Evolutionary conservation across 2,329 filamentous ascomycete genomes (phyloP).

Genomic region (Trichoderma guizhouense): DNA sequence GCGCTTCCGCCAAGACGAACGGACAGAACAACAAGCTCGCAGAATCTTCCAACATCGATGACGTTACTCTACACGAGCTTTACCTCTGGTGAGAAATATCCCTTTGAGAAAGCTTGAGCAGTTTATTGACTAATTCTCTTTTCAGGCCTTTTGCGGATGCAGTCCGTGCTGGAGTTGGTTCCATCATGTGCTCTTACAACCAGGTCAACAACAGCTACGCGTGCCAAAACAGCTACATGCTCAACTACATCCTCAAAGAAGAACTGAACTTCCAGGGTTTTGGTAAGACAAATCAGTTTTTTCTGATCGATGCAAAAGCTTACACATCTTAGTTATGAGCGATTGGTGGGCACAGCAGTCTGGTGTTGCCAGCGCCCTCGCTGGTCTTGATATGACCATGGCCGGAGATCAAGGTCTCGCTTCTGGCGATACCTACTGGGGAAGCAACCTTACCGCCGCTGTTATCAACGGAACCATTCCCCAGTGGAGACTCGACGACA

Average conservation of each 20-base stretch:
- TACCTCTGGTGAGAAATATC: neutral
- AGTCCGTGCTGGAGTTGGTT: constrained; percentile 52
- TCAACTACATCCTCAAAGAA: constrained; percentile 64
- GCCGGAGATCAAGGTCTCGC: constrained; percentile 40
- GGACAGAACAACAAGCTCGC: neutral
- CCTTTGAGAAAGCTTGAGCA: neutral
- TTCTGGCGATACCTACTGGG: constrained; percentile 43
- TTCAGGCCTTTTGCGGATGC: constrained; percentile 57
- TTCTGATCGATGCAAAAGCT: neutral
- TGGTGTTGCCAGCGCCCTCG: constrained; percentile 51
- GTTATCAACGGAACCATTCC: constrained; percentile 72
- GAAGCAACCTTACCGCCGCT: constrained; percentile 66
- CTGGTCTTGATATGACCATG: constrained; percentile 69
- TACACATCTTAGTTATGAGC: constrained; percentile 45
- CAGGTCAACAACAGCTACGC: constrained; percentile 69
- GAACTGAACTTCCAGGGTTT: neutral
- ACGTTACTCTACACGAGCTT: neutral
- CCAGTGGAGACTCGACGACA: constrained; percentile 70
- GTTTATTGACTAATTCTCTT: neutral
- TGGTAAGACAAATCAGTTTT: neutral
- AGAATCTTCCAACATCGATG: neutral
- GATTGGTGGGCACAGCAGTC: constrained; percentile 68
- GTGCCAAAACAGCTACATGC: constrained; percentile 67
- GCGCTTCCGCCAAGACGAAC: neutral
- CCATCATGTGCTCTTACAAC: constrained; percentile 68